Conservation (phyloP, 2,329 filamentous ascomycete species). For the Bipolaris victoriae region DNA sequence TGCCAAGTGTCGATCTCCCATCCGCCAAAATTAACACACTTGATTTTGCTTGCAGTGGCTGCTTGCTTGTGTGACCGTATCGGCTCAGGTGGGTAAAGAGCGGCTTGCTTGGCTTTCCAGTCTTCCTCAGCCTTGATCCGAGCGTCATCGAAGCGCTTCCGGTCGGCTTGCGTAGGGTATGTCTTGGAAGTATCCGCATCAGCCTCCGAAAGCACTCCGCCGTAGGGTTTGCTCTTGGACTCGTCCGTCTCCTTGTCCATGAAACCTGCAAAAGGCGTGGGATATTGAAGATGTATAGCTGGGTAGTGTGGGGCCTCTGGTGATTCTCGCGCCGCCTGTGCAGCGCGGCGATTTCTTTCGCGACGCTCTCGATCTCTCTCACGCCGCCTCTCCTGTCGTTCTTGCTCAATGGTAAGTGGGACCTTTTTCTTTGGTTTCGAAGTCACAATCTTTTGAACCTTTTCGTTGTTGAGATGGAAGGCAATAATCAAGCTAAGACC, state of each 20-base stretch:
- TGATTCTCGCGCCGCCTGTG: constrained; percentile 47
- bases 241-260: constrained; percentile 90
- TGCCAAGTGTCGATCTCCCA: constrained; percentile 99
- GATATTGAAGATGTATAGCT: constrained; percentile 68
- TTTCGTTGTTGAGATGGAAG: constrained; percentile 56
- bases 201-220: constrained; percentile 84
- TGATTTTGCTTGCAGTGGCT: constrained; percentile 94
- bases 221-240: constrained; percentile 89
- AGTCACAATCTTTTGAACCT: constrained; percentile 66
- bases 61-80: constrained; percentile 66
- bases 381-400: constrained; percentile 40
- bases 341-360: constrained; percentile 57
- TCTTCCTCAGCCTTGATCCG: constrained; percentile 90
- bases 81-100: constrained; percentile 70
- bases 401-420: constrained; percentile 36
- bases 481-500: constrained; percentile 40
- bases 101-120: constrained; percentile 74
- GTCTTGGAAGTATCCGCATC: constrained; percentile 94
- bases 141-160: constrained; percentile 85
- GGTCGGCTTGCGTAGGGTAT: constrained; percentile 78
- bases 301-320: constrained; percentile 61
- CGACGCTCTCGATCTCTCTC: constrained; percentile 49
- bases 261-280: constrained; percentile 84
- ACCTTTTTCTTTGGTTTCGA: constrained; percentile 61
- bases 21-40: constrained; percentile 97